phyloP scores from a whole-genome alignment of 441 rosid species.

The Bruguiera hainesii region DNA sequence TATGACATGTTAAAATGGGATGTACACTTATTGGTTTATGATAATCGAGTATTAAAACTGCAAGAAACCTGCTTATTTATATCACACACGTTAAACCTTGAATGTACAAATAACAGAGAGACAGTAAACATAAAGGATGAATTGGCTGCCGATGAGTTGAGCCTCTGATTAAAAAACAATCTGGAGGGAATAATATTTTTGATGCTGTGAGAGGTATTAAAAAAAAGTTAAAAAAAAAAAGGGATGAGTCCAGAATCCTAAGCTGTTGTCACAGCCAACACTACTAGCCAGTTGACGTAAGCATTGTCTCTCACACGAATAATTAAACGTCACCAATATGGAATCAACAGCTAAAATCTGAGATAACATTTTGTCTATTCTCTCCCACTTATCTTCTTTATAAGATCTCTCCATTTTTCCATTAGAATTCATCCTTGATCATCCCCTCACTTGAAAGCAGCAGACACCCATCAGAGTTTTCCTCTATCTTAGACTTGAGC shows the following conservation, averaged over 20 bases:
- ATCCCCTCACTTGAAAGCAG: neutral
- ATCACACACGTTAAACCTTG: neutral
- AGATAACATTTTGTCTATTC: constrained; percentile 9
- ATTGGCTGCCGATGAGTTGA: constrained; percentile 12
- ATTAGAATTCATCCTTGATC: constrained; percentile 13
- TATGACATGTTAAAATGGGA: neutral
- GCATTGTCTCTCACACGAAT: neutral
- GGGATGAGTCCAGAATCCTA: constrained; percentile 25
- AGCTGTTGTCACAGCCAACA: constrained; percentile 21
- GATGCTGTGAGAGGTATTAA: constrained; percentile 3
- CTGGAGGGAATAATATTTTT: constrained; percentile 18
- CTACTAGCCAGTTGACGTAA: constrained; percentile 20
- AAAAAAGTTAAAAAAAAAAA: neutral
- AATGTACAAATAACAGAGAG: neutral
- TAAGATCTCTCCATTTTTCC: constrained; percentile 9
- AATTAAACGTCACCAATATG: neutral
- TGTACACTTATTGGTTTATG: too few species aligned
- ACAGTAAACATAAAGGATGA: constrained; percentile 13
- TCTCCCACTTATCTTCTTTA: constrained; percentile 13
- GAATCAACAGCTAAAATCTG: constrained; percentile 14
- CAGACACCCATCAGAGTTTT: neutral
- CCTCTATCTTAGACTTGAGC: neutral
- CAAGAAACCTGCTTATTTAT: neutral
- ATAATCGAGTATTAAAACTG: too few species aligned
- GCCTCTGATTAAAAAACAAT: constrained; percentile 19